A percentile compares a stretch with the other conserved stretches of the same genome.
phyloP scores from a whole-genome alignment of 2,329 filamentous ascomycete genomes.

The Fusarium virguliforme region DNA sequence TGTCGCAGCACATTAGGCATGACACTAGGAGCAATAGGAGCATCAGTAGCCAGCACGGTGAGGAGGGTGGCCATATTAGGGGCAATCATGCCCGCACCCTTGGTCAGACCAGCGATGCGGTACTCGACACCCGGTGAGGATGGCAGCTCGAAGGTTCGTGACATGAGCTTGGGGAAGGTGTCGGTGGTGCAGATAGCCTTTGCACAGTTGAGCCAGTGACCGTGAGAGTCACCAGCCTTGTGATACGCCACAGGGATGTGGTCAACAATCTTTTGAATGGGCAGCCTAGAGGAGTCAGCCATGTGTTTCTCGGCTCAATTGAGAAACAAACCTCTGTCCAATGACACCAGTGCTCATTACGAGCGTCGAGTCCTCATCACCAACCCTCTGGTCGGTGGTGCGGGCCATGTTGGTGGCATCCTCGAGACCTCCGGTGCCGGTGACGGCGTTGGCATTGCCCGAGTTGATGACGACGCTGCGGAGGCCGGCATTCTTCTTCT shows the following conservation, averaged over 20 bases:
- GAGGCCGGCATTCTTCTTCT: constrained; percentile 78
- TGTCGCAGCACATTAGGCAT: constrained; percentile 80
- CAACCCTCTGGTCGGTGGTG: constrained; percentile 78
- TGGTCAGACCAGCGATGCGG: constrained; percentile 93
- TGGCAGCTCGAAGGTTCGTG: constrained; percentile 86
- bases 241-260: constrained; percentile 84
- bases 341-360: constrained; percentile 99
- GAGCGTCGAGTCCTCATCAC: constrained; percentile 74
- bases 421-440: constrained; percentile 88
- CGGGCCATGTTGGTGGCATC: constrained; percentile 89
- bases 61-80: constrained; percentile 98
- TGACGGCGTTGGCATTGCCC: constrained; percentile 97
- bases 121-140: constrained; percentile 84
- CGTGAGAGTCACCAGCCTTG: constrained; percentile 81
- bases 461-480: constrained; percentile 92
- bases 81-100: constrained; percentile 99
- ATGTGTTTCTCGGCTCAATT: constrained; percentile 19
- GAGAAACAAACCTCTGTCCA: constrained; percentile 79
- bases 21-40: constrained; percentile 78
- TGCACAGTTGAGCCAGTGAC: constrained; percentile 89
- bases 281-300: constrained; percentile 70
- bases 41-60: constrained; percentile 93
- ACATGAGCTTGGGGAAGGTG: constrained; percentile 96
- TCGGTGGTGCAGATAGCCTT: constrained; percentile 98
- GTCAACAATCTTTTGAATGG: constrained; percentile 89